Percentiles rank a stretch among this genome's conserved stretches.
Conservation (phyloP, 2,329 filamentous ascomycete species). For the Apiospora marii region DNA sequence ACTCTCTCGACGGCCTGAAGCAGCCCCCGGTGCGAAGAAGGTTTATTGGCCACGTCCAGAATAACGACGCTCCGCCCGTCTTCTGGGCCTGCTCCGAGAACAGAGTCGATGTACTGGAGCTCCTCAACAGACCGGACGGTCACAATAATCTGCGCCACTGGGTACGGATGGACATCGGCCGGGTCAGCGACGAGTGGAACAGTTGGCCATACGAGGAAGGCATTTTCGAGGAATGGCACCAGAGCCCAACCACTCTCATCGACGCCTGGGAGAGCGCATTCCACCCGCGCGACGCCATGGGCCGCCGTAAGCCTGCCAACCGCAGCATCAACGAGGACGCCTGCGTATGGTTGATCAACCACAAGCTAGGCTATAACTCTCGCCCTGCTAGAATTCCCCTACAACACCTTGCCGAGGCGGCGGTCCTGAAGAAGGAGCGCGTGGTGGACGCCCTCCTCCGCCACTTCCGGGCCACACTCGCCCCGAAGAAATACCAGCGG, state of each 20-base stretch:
- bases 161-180: background rate
- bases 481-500: background rate
- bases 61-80: background rate
- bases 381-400: background rate
- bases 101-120: background rate
- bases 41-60: background rate
- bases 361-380: background rate
- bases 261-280: background rate
- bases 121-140: background rate
- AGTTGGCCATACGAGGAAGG: no score
- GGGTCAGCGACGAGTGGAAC: background rate
- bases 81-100: background rate
- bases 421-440: background rate
- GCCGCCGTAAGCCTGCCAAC: background rate
- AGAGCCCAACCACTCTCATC: background rate
- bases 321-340: background rate
- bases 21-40: background rate
- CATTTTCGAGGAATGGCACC: background rate
- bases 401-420: background rate
- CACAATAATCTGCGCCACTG: background rate
- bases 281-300: background rate
- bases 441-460: background rate
- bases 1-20: background rate
- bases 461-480: background rate
- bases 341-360: background rate